phyloP scores from a whole-genome alignment of 1,139 yeast species.

The Yamadazyma triangularis region DNA sequence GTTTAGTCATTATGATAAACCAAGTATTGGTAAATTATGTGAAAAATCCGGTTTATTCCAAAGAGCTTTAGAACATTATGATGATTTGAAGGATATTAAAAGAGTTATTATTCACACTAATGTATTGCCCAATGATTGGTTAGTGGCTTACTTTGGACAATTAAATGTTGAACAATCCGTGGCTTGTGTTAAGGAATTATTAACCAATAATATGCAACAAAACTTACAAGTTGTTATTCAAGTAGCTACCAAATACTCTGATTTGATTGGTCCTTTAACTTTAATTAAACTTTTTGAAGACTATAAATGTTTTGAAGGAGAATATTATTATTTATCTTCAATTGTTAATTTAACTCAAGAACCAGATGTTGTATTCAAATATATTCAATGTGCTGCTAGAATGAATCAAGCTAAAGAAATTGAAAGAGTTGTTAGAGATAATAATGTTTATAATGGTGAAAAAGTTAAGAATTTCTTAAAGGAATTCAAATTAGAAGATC shows the following conservation, averaged over 20 bases:
- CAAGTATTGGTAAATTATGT: conserved; percentile 85
- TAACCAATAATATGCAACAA: conserved; percentile 75
- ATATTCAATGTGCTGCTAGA: conserved; percentile 90
- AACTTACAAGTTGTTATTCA: conserved; percentile 92
- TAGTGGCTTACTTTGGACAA: conserved; percentile 88
- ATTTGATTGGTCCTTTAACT: conserved; percentile 80
- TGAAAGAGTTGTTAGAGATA: conserved; percentile 92
- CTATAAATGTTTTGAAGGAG: conserved; percentile 86
- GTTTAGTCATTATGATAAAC: conserved; percentile 94
- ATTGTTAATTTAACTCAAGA: conserved; percentile 93
- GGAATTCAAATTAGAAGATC: conserved; percentile 91
- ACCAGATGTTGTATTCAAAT: conserved; percentile 91
- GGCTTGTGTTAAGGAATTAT: conserved; percentile 81
- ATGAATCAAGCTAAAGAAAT: conserved; percentile 90
- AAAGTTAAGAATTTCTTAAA: conserved; percentile 95
- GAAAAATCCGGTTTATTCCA: conserved; percentile 93
- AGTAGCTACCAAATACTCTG: conserved; percentile 95
- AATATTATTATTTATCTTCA: conserved; percentile 88
- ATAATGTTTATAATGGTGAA: conserved; percentile 92
- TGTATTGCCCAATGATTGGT: conserved; percentile 88
- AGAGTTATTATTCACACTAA: conserved; percentile 89
- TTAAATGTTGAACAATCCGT: conserved; percentile 91
- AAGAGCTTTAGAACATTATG: conserved; percentile 94
- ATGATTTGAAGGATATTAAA: conserved; percentile 91
- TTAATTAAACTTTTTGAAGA: conserved; percentile 91